Evolutionary conservation across 2,329 filamentous ascomycete genomes (phyloP), one percentile per base, ranked within the genome.

Genomic region (Pseudogymnoascus sp.): DNA sequence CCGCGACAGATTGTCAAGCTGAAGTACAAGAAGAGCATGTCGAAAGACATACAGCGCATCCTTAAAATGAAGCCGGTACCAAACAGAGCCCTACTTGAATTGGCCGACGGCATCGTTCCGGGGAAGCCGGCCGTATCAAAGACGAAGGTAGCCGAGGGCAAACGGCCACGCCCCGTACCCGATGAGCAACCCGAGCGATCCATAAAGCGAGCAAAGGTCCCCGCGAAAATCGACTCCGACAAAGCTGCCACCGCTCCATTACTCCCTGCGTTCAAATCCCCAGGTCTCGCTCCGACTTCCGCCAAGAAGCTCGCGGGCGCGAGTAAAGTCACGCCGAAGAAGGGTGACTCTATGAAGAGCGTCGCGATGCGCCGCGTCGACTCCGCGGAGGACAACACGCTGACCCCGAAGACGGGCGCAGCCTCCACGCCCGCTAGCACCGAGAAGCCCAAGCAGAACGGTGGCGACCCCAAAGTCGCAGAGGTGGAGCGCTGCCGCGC

Each of bases 371-470:
- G 73, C 39, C 71, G 72, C 49, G 69, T 71, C 11, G 76, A 77
- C 64, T 74, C 73, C 5, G 69, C 66, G 11, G 75, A 77, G 61
- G 70, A 69, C 36, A 75, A 79, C 66, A 73, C 70, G 23, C 76
- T 72, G 23, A 76, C 75, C 4, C 75, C 77, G 62, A 65, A 72
- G 45, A 66, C 67, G 16, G 67, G 65, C 6, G 72, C 69, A 30
- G 76, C 69, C 55, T 66, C 65, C 25, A 69, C 71, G 16, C 69
- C 71, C 16, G 69, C 68, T 11, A 73, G 71, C 16, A 68, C 68
- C 1, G 70, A 72, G 42, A 73, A 71, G 61, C 65, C 68, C 4
- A 66, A 68, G 28, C 23, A 66, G 5, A 69, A 62, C 72, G 30
- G 75, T 72, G 9, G 68, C 25, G 63, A 64, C n/a, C 30, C 60